Evolutionary conservation across 257 asterid species (phyloP), one percentile per base, ranked within the genome.

Genomic region (Petrea volubilis): DNA sequence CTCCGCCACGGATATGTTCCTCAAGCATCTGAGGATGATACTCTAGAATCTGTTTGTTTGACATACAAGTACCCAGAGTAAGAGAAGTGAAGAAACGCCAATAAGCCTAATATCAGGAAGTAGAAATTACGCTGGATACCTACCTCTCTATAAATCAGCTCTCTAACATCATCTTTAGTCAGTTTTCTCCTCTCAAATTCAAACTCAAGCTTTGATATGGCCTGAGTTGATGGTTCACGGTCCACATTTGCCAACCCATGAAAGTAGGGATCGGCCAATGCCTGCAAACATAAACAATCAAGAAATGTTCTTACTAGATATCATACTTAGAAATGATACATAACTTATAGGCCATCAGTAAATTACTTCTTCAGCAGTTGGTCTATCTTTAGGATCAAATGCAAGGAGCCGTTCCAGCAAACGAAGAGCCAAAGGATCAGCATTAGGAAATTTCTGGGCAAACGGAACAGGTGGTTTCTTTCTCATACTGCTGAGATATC

Each of bases 11-110:
- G 55, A 82, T 88, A 87, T 91, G 88, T 81, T 94, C 97, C 73
- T 94, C 77, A 71, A 94, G 97, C 99, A 94, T 89, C 83, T 94
- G 90, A 51, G 98, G 98, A 72, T 94, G 96, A 78, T 94, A 94
- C 91, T 94, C 98, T 64, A 94, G 75, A 71, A 94, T 94, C 98
- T 94, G 96, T 77, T 78, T 47, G 66, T 52, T 58, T 73, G 68
- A 53, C 21, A 78, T 21, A 72, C 28, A 58, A 59, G 55, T 59
- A 12, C 13, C 63, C 65, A 47, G 7, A 68, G 71, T 59, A 56
- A 73, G 55, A 33, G 64, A 38, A n/a, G 40, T 53, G 66, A 11
- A 29, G 62, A 13, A 65, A 53, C 58, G 59, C 14, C 60, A 17
- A 61, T 15, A 8, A 41, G 55, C 65, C 9, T 50, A 77, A 47